phyloP scores from a whole-genome alignment of 2,329 filamentous ascomycete species.

The Colletotrichum liriopes region DNA sequence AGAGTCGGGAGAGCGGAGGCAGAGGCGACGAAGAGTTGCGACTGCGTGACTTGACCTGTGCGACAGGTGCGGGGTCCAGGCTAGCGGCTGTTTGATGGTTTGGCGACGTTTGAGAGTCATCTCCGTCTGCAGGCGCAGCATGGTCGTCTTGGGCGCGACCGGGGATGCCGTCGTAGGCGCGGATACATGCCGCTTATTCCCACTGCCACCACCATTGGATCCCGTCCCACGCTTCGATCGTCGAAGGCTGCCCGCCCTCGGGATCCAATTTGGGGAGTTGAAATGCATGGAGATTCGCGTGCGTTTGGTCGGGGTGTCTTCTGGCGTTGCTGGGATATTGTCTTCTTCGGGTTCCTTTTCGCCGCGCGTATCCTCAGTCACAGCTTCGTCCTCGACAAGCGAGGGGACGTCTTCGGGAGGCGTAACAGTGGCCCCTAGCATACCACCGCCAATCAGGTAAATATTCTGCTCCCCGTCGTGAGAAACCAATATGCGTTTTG shows the following conservation, averaged over 20 bases:
- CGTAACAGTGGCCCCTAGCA: slow-evolving; percentile 36
- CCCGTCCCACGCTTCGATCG: slow-evolving; percentile 67
- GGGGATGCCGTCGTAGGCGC: slow-evolving; percentile 60
- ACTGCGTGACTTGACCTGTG: slow-evolving; percentile 52
- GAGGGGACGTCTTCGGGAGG: slow-evolving; percentile 25
- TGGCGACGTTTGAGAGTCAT: slow-evolving; percentile 46
- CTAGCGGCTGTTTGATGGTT: slow-evolving; percentile 50
- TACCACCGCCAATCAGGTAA: slow-evolving; percentile 37
- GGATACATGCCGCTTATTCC: slow-evolving; percentile 68
- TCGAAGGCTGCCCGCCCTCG: slow-evolving; percentile 70
- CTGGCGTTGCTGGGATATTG: slow-evolving; percentile 48
- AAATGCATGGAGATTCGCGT: slow-evolving; percentile 73
- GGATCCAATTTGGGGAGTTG: slow-evolving; percentile 70
- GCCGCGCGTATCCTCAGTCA: slow-evolving; percentile 23
- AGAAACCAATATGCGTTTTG: slow-evolving; percentile 49
- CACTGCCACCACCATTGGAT: slow-evolving; percentile 54
- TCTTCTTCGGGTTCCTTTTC: slow-evolving; percentile 14
- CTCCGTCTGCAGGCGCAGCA: slow-evolving; percentile 29
- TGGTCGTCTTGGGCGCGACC: slow-evolving; percentile 48
- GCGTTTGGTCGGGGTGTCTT: slow-evolving; percentile 61
- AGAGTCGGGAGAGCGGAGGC: slow-evolving; percentile 68
- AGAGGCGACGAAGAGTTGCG: slow-evolving; percentile 70
- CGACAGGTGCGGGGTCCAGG: slow-evolving; percentile 48
- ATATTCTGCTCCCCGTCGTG: slow-evolving; percentile 50
- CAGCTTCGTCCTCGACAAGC: neutral